Evolutionary conservation across 768 basidiomycete species (phyloP).

Genomic region (Hydnomerulius pinastri): DNA sequence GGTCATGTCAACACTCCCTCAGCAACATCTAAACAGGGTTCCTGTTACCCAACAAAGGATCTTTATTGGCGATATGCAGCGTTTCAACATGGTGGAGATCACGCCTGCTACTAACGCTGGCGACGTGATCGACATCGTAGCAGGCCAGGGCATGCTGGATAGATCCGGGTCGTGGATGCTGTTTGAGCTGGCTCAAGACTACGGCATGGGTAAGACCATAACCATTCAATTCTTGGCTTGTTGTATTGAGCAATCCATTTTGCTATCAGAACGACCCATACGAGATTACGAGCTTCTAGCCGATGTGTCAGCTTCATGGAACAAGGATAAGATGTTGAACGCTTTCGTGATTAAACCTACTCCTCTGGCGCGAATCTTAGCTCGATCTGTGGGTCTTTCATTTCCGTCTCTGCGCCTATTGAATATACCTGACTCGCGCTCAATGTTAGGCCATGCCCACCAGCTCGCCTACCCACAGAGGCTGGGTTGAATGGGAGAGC

Average conservation of each 20-base stretch:
- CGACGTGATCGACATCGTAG: constrained; percentile 69
- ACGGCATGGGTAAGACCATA: constrained; percentile 78
- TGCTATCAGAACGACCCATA: constrained; percentile 77
- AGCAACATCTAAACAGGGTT: constrained; percentile 22
- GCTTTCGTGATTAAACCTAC: constrained; percentile 79
- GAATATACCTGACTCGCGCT: constrained; percentile 47
- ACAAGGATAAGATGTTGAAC: constrained; percentile 79
- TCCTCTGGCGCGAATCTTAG: constrained; percentile 58
- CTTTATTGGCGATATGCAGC: constrained; percentile 76
- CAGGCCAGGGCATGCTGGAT: constrained; percentile 65
- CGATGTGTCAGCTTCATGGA: constrained; percentile 86
- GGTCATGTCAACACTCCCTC: constrained; percentile 32
- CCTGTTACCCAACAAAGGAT: constrained; percentile 63
- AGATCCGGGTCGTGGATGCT: constrained; percentile 82
- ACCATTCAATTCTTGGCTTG: neutral
- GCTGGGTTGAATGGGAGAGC: constrained; percentile 85
- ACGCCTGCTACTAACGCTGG: constrained; percentile 65
- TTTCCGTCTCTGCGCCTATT: constrained; percentile 12
- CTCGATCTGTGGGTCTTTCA: constrained; percentile 58
- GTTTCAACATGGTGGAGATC: constrained; percentile 75
- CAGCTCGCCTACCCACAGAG: constrained; percentile 43
- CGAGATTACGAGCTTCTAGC: constrained; percentile 83
- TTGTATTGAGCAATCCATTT: constrained; percentile 13
- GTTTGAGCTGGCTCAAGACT: constrained; percentile 86
- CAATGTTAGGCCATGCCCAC: constrained; percentile 48